A percentile compares a stretch with the other conserved stretches of the same genome.
phyloP scores from a whole-genome alignment of 225 moss, liverwort and hornwort species.

The Pleurozium schreberi region DNA sequence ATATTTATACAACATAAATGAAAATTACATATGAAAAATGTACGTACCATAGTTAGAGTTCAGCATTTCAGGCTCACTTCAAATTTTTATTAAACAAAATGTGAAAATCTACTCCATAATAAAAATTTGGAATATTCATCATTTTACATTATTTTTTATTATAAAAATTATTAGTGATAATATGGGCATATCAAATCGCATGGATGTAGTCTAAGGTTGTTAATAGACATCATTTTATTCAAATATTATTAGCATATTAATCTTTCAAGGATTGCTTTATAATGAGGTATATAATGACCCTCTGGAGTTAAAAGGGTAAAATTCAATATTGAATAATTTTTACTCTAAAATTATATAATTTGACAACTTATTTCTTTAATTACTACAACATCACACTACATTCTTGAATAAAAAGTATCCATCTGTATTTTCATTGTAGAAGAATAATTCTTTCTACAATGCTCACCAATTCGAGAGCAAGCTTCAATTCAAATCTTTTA shows the following conservation, averaged over 20 bases:
- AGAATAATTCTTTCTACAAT: neutral
- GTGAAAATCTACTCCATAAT: neutral
- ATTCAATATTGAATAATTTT: neutral
- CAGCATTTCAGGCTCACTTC: neutral
- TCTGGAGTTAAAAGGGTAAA: neutral
- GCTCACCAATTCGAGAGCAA: neutral
- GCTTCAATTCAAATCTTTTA: neutral
- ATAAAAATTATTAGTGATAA: no score
- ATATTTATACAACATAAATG: neutral
- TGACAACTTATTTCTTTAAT: neutral
- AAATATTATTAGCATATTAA: neutral
- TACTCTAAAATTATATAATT: neutral
- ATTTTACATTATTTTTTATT: neutral
- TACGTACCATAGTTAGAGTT: neutral
- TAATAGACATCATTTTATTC: neutral
- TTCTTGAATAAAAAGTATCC: neutral
- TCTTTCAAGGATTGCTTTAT: neutral
- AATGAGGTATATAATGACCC: rapidly evolving
- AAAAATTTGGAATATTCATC: no score
- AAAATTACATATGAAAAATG: neutral
- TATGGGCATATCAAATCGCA: neutral
- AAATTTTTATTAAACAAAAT: no score
- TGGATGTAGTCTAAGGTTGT: neutral
- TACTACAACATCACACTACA: neutral
- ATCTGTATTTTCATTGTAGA: no score